A percentile compares a stretch with the other conserved stretches of the same genome.
These are phyloP conservation scores for Saccharum spontaneum DNA, from an alignment of 176 grass and related monocot genomes.

Conservation along the genomic window DNA sequence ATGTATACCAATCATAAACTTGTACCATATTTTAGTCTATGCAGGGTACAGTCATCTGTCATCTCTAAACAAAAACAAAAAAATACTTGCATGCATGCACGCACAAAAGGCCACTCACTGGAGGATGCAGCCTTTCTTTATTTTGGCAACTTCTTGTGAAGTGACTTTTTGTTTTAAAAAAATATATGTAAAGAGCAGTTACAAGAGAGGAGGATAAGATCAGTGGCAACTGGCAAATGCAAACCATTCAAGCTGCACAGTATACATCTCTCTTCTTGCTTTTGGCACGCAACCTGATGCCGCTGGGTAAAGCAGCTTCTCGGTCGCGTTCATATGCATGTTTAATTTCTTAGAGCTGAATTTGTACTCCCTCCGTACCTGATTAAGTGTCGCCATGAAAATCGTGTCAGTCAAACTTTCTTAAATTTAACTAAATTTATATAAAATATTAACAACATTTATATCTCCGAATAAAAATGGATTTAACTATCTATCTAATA, in stretches of 20 bases:
- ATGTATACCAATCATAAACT: background rate
- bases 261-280: constrained; percentile 6
- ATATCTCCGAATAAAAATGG: too few species aligned
- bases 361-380: too few species aligned
- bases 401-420: too few species aligned
- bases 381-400: too few species aligned
- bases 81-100: background rate
- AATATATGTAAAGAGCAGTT: background rate
- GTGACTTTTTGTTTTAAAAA: background rate
- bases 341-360: too few species aligned
- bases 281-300: constrained; percentile 17
- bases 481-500: too few species aligned
- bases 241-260: background rate
- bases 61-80: constrained; percentile 3
- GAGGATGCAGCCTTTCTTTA: background rate
- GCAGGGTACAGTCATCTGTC: background rate
- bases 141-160: constrained; percentile 9
- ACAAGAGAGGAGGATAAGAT: background rate
- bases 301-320: background rate
- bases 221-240: constrained; percentile 17
- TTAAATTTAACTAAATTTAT: too few species aligned
- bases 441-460: too few species aligned
- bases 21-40: background rate
- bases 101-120: background rate
- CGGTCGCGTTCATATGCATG: too few species aligned